Evolutionary conservation across 139 green algal species (phyloP).

Genomic region (Eudorina sp.): DNA sequence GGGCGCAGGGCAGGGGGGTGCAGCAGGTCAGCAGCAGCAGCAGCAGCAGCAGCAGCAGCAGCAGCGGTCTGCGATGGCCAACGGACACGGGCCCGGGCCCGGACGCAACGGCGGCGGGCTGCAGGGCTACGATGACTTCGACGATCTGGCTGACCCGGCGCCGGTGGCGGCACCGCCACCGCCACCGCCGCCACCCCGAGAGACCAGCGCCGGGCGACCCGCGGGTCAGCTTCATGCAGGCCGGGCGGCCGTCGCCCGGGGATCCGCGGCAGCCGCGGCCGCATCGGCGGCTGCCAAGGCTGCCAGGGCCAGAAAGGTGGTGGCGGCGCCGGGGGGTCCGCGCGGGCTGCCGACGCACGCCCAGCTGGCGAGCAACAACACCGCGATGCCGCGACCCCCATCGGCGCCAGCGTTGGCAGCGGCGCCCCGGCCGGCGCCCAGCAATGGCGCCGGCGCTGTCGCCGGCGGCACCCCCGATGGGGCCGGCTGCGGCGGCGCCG

Average conservation of each 20-base stretch:
- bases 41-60: background rate
- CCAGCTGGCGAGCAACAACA: background rate
- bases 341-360: background rate
- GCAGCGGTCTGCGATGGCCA: background rate
- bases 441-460: background rate
- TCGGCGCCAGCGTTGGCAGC: too few relatives aligned
- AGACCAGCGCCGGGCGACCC: background rate
- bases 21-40: background rate
- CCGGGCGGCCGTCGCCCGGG: slow-evolving; percentile 10
- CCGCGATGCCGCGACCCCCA: background rate
- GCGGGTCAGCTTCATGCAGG: background rate
- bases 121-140: slow-evolving; percentile 25
- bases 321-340: slow-evolving; percentile 7
- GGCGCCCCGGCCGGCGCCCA: too few relatives aligned
- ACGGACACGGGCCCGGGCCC: background rate
- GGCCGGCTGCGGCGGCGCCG: background rate
- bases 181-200: background rate
- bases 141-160: slow-evolving; percentile 24
- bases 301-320: background rate
- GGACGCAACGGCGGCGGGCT: background rate
- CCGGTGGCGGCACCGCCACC: background rate
- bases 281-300: too few relatives aligned
- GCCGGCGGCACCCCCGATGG: background rate
- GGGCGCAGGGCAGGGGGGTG: background rate
- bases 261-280: background rate